Evolutionary conservation across 2,329 filamentous ascomycete genomes (phyloP).

Genomic region (Trichoderma sp.): DNA sequence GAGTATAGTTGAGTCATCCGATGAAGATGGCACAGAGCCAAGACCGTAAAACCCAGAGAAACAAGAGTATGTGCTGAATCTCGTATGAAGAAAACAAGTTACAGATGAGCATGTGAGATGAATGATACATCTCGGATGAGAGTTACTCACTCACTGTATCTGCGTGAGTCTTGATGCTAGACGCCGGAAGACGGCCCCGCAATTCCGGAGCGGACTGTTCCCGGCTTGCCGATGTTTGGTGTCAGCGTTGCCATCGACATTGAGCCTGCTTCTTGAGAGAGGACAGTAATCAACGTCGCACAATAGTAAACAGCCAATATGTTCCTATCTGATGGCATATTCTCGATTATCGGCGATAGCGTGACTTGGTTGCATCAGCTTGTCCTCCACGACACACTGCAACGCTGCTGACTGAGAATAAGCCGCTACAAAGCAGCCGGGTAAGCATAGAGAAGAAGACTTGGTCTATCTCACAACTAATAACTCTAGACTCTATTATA

Average conservation of each 20-base stretch:
- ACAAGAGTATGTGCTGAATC: no score
- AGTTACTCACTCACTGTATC: no score
- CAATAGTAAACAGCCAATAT: background rate
- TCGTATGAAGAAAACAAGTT: no score
- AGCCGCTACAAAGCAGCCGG: no score
- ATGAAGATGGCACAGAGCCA: background rate
- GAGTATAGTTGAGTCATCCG: background rate
- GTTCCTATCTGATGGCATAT: background rate
- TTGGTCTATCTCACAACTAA: no score
- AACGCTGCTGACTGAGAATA: background rate
- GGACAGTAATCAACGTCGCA: background rate
- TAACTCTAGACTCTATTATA: no score
- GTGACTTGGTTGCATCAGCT: background rate
- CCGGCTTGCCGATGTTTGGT: background rate
- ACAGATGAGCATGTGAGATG: no score
- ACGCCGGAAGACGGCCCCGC: background rate
- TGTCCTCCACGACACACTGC: background rate
- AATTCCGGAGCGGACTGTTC: background rate
- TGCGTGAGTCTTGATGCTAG: background rate
- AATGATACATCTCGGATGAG: no score
- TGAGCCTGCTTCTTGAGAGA: no score
- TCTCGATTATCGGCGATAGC: background rate
- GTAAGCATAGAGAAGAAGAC: no score
- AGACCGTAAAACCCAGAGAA: background rate
- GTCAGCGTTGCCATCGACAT: background rate